Percentiles rank a stretch among this genome's conserved stretches.
Evolutionary conservation across 768 basidiomycete genomes (phyloP).

Genomic region (Sarcodon sp.): DNA sequence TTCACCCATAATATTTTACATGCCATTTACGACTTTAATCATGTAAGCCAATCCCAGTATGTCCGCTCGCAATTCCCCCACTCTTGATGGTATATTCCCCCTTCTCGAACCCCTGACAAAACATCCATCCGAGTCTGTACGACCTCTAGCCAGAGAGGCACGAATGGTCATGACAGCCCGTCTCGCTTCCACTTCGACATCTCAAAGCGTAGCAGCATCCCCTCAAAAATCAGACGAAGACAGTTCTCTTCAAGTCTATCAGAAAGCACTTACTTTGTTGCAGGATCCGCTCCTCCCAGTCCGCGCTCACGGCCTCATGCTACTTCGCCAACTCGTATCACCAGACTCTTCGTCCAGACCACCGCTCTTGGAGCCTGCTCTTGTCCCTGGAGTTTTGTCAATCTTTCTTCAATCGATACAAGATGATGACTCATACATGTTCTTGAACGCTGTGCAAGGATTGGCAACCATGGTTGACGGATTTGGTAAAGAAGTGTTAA

Average conservation of each 20-base stretch:
- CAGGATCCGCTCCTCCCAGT: constrained; percentile 91
- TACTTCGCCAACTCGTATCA: constrained; percentile 68
- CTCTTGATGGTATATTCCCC: constrained; percentile 59
- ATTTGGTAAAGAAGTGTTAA: constrained; percentile 62
- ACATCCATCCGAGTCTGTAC: constrained; percentile 32
- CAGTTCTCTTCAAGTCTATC: constrained; percentile 54
- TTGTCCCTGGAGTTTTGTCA: constrained; percentile 74
- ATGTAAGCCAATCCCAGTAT: constrained; percentile 38
- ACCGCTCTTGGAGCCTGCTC: constrained; percentile 36
- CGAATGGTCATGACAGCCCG: constrained; percentile 77
- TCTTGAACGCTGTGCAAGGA: constrained; percentile 85
- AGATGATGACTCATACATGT: constrained; percentile 94
- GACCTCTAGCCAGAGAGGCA: constrained; percentile 62
- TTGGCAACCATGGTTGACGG: constrained; percentile 75
- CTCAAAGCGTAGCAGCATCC: constrained; percentile 4
- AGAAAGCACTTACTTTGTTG: constrained; percentile 75
- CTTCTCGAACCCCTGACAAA: constrained; percentile 46
- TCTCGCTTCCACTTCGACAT: constrained; percentile 43
- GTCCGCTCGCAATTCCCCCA: constrained; percentile 44
- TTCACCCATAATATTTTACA: background rate
- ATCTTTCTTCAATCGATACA: constrained; percentile 79
- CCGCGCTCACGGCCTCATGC: constrained; percentile 80
- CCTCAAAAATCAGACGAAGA: constrained; percentile 19
- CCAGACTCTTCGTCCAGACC: constrained; percentile 1
- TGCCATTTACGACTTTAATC: background rate